Conservation (phyloP, 345 rosid genomes). For the Bretschneidera sinensis region DNA sequence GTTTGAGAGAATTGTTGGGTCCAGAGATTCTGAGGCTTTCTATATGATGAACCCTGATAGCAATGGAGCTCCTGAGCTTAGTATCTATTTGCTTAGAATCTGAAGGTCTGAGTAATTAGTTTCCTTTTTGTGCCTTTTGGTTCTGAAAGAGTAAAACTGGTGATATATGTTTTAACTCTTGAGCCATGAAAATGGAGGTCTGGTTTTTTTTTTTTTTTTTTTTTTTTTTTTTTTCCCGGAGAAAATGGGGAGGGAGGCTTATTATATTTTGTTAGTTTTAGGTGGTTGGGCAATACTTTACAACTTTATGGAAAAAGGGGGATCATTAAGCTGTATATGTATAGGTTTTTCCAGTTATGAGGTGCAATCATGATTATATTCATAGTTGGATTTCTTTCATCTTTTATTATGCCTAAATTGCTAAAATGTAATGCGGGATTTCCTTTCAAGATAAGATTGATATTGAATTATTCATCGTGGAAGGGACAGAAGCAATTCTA, state of each 20-base stretch:
- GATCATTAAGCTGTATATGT: conserved; percentile 42
- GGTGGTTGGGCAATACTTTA: conserved; percentile 38
- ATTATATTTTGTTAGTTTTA: conserved; percentile 29
- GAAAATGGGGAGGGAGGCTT: conserved; percentile 30
- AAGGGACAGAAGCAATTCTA: no score
- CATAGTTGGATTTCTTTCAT: conserved; percentile 14
- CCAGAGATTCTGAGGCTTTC: conserved; percentile 97
- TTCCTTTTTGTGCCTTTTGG: not conserved
- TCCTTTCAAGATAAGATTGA: not conserved
- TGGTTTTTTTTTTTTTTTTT: conserved; percentile 9
- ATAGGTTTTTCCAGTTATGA: conserved; percentile 22
- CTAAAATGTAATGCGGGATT: conserved; percentile 3
- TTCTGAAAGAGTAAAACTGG: conserved; percentile 1
- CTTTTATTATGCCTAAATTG: conserved; percentile 3
- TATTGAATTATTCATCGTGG: no score
- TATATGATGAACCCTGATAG: conserved; percentile 99
- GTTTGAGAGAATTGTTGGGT: conserved; percentile 89
- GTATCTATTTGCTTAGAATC: conserved; percentile 88
- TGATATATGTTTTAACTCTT: not conserved
- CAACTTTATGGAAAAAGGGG: conserved; percentile 31
- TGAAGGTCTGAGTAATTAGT: conserved; percentile 20
- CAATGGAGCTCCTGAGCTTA: conserved; percentile 94
- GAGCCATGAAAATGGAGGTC: conserved; percentile 24
- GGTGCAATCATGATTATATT: conserved; percentile 32
- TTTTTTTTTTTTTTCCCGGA: conserved; percentile 1